phyloP scores from a whole-genome alignment of 768 basidiomycete genomes.

The Kockovaella imperatae region DNA sequence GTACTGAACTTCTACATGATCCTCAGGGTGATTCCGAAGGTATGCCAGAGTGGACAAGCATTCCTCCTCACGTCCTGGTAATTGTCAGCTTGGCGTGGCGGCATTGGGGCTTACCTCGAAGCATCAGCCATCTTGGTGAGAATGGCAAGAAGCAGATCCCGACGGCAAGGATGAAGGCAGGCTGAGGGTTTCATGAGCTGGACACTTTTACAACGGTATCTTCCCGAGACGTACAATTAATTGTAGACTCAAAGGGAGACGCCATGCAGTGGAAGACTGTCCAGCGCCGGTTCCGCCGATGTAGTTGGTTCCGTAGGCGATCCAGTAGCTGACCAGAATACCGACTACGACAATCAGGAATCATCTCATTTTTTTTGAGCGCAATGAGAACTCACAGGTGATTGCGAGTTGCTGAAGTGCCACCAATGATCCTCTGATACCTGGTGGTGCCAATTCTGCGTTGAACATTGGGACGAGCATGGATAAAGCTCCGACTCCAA shows the following conservation, averaged over 20 bases:
- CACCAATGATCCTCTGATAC: slow-evolving; percentile 71
- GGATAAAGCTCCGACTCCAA: slow-evolving; percentile 71
- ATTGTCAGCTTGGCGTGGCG: slow-evolving; percentile 31
- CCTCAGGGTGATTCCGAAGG: slow-evolving; percentile 54
- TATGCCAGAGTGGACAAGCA: slow-evolving; percentile 58
- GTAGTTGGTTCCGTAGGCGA: slow-evolving; percentile 55
- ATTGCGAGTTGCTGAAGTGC: slow-evolving; percentile 76
- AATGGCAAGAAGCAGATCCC: slow-evolving; percentile 74
- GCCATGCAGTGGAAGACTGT: slow-evolving; percentile 66
- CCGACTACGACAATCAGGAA: slow-evolving; percentile 14
- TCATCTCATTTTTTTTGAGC: background rate
- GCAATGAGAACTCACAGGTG: slow-evolving; percentile 59
- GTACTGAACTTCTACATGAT: slow-evolving; percentile 57
- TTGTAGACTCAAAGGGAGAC: slow-evolving; percentile 65
- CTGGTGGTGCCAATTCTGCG: slow-evolving; percentile 54
- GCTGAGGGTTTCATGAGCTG: too few relatives aligned
- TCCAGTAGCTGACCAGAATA: slow-evolving; percentile 48
- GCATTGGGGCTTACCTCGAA: slow-evolving; percentile 38
- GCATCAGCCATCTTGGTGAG: slow-evolving; percentile 67
- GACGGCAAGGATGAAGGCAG: slow-evolving; percentile 61
- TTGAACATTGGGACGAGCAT: slow-evolving; percentile 81
- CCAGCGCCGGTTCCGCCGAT: slow-evolving; percentile 35
- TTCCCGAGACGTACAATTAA: too few relatives aligned
- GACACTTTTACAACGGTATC: too few relatives aligned
- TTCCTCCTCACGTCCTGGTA: slow-evolving; percentile 61